Percentiles rank a stretch among this genome's conserved stretches.
phyloP scores from a whole-genome alignment of 441 rosid species.

The Mallotus japonicus region DNA sequence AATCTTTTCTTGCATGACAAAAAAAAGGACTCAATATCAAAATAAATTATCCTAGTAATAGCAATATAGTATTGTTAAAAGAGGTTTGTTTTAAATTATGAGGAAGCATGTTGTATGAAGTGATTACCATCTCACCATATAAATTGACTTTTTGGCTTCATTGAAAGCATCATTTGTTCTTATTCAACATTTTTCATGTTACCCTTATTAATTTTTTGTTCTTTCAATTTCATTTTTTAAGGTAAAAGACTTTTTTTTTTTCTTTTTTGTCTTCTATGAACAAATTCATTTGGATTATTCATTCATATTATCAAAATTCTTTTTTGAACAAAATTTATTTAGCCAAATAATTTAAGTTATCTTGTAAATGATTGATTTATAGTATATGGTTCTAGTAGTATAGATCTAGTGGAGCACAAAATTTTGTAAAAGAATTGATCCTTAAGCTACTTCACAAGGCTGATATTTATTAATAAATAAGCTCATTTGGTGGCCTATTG shows the following conservation, averaged over 20 bases:
- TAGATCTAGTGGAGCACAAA: not conserved
- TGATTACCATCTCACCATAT: conserved; percentile 16
- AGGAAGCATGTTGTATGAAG: not conserved
- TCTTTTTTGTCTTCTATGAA: not conserved
- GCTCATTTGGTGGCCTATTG: not conserved
- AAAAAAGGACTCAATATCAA: too few species aligned
- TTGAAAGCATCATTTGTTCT: conserved; percentile 10
- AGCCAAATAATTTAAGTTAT: not conserved
- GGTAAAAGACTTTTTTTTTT: not conserved
- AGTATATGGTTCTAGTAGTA: too few species aligned
- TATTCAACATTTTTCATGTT: conserved; percentile 2
- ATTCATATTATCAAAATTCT: not conserved
- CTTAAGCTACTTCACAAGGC: not conserved
- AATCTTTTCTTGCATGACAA: too few species aligned
- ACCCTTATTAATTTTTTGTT: too few species aligned
- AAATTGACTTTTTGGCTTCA: conserved; percentile 31
- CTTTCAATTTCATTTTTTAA: not conserved
- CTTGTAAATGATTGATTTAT: not conserved
- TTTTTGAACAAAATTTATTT: not conserved
- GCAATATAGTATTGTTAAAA: too few species aligned
- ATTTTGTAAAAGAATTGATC: not conserved
- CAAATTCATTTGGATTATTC: not conserved
- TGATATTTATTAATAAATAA: too few species aligned
- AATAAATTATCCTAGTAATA: too few species aligned
- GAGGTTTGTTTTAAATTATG: not conserved